These are phyloP conservation scores for Curvularia verruculosa DNA, from an alignment of 2,329 filamentous ascomycete species.

Conservation along the genomic window DNA sequence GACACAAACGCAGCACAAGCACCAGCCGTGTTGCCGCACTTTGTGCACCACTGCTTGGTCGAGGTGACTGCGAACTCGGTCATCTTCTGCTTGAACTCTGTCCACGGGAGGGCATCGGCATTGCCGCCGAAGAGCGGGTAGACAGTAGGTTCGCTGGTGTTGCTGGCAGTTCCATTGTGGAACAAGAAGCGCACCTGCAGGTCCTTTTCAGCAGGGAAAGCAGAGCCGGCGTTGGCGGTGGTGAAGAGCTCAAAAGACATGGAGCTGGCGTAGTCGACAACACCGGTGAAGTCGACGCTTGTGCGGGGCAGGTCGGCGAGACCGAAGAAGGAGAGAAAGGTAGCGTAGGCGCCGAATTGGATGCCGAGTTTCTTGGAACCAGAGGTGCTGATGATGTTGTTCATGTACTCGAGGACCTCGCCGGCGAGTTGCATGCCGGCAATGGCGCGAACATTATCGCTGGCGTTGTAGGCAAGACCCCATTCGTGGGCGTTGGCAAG, in stretches of 20 bases:
- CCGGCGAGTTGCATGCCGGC: constrained; percentile 57
- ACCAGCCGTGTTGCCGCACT: constrained; percentile 75
- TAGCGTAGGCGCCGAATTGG: constrained; percentile 67
- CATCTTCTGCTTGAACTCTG: constrained; percentile 69
- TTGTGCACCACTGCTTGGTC: constrained; percentile 72
- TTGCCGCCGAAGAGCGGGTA: constrained; percentile 68
- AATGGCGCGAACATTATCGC: constrained; percentile 55
- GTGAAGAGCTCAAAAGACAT: constrained; percentile 79
- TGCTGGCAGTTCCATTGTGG: constrained; percentile 64
- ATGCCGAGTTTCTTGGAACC: constrained; percentile 55
- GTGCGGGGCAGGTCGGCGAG: constrained; percentile 58
- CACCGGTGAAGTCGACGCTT: constrained; percentile 70
- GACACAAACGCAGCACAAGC: constrained; percentile 62
- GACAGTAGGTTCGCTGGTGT: constrained; percentile 53
- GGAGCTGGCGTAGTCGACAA: constrained; percentile 83
- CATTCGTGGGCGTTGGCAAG: constrained; percentile 82
- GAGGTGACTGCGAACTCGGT: constrained; percentile 69
- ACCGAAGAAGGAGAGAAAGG: constrained; percentile 67
- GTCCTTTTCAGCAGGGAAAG: constrained; percentile 56
- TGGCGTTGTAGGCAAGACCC: constrained; percentile 78
- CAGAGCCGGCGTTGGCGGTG: constrained; percentile 41
- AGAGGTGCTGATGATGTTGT: constrained; percentile 49
- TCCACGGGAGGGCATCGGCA: constrained; percentile 67
- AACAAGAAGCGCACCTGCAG: constrained; percentile 66
- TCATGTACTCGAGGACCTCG: constrained; percentile 54